A percentile compares a stretch with the other conserved stretches of the same genome.
These are phyloP conservation scores for Zangia roseola DNA, from an alignment of 768 basidiomycete genomes.

Conservation along the genomic window DNA sequence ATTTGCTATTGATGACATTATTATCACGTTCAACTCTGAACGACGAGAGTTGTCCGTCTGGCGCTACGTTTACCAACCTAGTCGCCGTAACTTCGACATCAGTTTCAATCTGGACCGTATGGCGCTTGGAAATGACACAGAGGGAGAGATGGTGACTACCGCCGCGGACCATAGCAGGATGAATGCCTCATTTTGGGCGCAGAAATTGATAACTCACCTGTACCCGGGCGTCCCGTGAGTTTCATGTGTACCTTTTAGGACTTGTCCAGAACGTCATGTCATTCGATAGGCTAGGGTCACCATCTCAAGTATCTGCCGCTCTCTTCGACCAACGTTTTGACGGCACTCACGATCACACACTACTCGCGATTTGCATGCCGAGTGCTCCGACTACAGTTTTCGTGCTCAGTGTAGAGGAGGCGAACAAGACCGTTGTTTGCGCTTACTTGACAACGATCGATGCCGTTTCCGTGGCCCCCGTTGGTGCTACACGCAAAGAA, in stretches of 20 bases:
- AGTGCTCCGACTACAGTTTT: conserved; percentile 46
- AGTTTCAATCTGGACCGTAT: conserved; percentile 66
- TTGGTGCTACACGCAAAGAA: conserved; percentile 60
- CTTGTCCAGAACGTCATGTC: conserved; percentile 1
- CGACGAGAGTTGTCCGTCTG: conserved; percentile 59
- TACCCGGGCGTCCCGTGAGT: conserved; percentile 52
- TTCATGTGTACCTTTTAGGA: conserved; percentile 8
- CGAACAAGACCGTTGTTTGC: conserved; percentile 41
- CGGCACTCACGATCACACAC: conserved; percentile 47
- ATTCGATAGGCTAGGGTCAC: conserved; percentile 15
- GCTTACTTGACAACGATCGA: conserved; percentile 36
- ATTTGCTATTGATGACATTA: conserved; percentile 43
- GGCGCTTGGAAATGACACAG: conserved; percentile 54
- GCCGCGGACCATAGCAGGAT: conserved; percentile 61
- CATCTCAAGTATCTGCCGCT: conserved; percentile 45
- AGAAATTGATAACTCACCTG: conserved; percentile 52
- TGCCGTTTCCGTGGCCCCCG: conserved; percentile 53
- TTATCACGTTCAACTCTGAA: conserved; percentile 59
- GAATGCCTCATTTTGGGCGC: conserved; percentile 74
- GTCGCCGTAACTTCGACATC: conserved; percentile 48
- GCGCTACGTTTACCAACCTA: conserved; percentile 63
- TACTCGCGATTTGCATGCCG: conserved; percentile 58
- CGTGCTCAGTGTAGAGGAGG: conserved; percentile 42
- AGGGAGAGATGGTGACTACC: conserved; percentile 38
- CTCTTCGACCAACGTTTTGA: conserved; percentile 68